phyloP scores from a whole-genome alignment of 805 yeast genomes.

The Candida pini region DNA sequence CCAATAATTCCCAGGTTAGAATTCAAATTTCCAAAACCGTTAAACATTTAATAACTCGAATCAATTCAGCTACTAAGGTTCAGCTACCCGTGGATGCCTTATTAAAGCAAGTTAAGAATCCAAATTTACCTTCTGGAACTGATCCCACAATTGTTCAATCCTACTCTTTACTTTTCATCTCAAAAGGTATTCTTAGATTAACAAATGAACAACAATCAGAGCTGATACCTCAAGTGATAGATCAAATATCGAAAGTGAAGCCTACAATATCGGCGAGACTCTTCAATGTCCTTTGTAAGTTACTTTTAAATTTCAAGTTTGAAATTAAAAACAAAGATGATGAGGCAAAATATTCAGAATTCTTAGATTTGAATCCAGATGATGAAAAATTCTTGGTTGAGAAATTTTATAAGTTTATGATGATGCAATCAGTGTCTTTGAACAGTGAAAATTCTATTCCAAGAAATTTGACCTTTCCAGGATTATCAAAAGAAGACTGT shows the following conservation, averaged over 20 bases:
- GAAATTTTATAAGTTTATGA: conserved; percentile 50
- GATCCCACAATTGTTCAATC: conserved; percentile 50
- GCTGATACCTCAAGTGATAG: conserved; percentile 43
- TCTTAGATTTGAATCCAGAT: conserved; percentile 25
- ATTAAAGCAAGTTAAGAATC: conserved; percentile 55
- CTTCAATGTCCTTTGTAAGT: conserved; percentile 54
- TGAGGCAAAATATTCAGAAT: conserved; percentile 29
- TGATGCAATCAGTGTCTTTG: conserved; percentile 43
- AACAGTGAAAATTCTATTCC: conserved; percentile 35
- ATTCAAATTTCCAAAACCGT: conserved; percentile 56
- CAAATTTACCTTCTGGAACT: conserved; percentile 36
- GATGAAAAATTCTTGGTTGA: conserved; percentile 43
- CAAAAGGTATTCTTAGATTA: conserved; percentile 62
- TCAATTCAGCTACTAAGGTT: conserved; percentile 49
- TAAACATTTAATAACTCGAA: conserved; percentile 61
- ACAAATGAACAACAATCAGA: conserved; percentile 28
- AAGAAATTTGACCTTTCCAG: conserved; percentile 50
- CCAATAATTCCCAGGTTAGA: conserved; percentile 62
- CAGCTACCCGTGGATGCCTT: conserved; percentile 60
- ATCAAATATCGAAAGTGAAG: conserved; percentile 37
- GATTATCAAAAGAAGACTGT: conserved; percentile 51
- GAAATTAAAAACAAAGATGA: conserved; percentile 44
- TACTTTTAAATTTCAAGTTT: conserved; percentile 42
- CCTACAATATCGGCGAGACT: conserved; percentile 42
- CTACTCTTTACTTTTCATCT: conserved; percentile 59